Base-by-base conservation (phyloP, 2,329 filamentous ascomycete genomes). In the Botryotinia globosa region DNA sequence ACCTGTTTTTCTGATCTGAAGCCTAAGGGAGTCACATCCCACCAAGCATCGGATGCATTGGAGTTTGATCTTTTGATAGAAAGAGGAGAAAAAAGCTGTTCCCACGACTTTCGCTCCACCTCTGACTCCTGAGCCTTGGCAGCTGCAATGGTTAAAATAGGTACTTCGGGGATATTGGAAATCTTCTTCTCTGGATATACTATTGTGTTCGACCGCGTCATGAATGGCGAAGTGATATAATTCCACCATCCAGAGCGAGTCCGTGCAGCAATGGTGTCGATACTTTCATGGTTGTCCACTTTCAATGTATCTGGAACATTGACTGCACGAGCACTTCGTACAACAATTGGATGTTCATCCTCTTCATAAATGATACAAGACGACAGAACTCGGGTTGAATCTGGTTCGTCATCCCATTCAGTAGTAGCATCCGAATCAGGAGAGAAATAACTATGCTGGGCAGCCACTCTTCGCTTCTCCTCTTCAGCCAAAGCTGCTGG, bases 231-330 rank as follows among this genome's bases (percentile, higher is more conserved):
- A 12, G 87, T 90, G 72, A 94, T 88, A 76, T 92, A 86, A 77
- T 93, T 92, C 92, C 92, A 94, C 91, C 92, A 94, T 32, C 92
- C 92, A 39, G 90, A 91, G 72, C 85, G 86, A 18, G 87, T 86
- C 59, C 84, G 73, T 58, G 77, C 78, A 32, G 75, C 76, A 70
- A 77, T 68, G 62, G 78, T 80, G 69, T 76, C 79, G 12, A 78
- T 72, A 63, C 79, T 80, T 63, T 75, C 74, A 73, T 75, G 77
- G 22, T 70, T 77, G 22, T 65, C 73, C 39, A 64, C 29, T 61
- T 74, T 76, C 18, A 73, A 71, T 20, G 63, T 72, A n/a, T 65
- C 74, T 51, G 76, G 63, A 14, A 78, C 78, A 12, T 80, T 81
- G 69, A 83, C 84, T 22, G 81, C 78, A 72, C 81, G 84, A 56